These are phyloP conservation scores for Takashimella tepidaria DNA, from an alignment of 1,284 basidiomycete genomes.

Conservation along the genomic window DNA sequence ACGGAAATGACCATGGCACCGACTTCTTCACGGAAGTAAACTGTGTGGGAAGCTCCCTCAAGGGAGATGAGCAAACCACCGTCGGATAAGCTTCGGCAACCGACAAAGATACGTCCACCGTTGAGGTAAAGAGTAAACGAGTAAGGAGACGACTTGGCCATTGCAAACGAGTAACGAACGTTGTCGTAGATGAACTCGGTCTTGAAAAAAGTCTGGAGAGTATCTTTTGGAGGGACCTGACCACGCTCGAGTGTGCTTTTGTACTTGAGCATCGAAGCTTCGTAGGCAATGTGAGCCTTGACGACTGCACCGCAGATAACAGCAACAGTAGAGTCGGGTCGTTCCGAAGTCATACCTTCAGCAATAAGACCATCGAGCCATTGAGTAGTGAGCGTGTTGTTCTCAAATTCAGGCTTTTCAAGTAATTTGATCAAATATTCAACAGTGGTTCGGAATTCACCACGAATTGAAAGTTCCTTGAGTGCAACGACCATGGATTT, in stretches of 20 bases:
- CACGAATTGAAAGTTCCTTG: slow-evolving; percentile 97
- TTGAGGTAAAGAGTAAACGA: slow-evolving; percentile 95
- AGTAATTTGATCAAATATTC: slow-evolving; percentile 98
- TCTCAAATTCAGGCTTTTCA: slow-evolving; percentile 92
- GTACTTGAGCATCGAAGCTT: slow-evolving; percentile 88
- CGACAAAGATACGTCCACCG: slow-evolving; percentile 84
- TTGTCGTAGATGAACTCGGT: slow-evolving; percentile 99
- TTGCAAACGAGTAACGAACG: slow-evolving; percentile 91
- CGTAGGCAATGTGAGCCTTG: slow-evolving; percentile 86
- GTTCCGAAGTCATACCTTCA: slow-evolving; percentile 87
- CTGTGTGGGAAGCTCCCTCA: slow-evolving; percentile 90
- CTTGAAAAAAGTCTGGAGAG: slow-evolving; percentile 93
- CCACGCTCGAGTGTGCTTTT: slow-evolving; percentile 95
- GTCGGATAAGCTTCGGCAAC: slow-evolving; percentile 84
- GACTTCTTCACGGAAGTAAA: slow-evolving; percentile 98
- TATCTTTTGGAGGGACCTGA: slow-evolving; percentile 86
- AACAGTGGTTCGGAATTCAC: slow-evolving; percentile 97
- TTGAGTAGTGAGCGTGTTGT: slow-evolving; percentile 96
- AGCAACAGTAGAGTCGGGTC: slow-evolving; percentile 85
- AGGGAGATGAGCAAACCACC: slow-evolving; percentile 89
- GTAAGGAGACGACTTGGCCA: slow-evolving; percentile 79
- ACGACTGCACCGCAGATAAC: slow-evolving; percentile 97
- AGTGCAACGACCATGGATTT: slow-evolving; percentile 99
- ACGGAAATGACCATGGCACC: slow-evolving; percentile 90
- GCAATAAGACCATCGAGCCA: slow-evolving; percentile 98